A percentile compares a stretch with the other conserved stretches of the same genome.
phyloP scores from a whole-genome alignment of 768 basidiomycete species.

The Russula emetica region DNA sequence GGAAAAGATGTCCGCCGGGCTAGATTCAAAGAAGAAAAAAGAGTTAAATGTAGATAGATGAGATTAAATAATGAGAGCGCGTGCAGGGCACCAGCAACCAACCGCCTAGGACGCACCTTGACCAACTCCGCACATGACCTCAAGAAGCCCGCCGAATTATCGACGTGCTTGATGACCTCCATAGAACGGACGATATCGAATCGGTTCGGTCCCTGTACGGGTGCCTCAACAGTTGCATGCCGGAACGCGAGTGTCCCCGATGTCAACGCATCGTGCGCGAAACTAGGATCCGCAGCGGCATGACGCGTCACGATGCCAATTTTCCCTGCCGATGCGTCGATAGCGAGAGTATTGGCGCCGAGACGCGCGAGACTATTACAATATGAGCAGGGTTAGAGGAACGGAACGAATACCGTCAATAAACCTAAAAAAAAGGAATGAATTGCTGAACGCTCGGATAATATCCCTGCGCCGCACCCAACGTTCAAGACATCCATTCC shows the following conservation, averaged over 20 bases:
- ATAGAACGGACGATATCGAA: conserved; percentile 95
- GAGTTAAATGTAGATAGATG: too few relatives aligned
- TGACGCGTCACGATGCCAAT: conserved; percentile 81
- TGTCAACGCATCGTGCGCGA: conserved; percentile 35
- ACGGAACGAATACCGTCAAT: not conserved
- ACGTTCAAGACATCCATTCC: conserved; percentile 81
- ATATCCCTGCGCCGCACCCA: conserved; percentile 91
- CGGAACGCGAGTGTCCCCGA: conserved; percentile 45
- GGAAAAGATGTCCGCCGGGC: conserved; percentile 94
- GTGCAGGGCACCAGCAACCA: not conserved
- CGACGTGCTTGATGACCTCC: conserved; percentile 98
- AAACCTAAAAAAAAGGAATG: not conserved
- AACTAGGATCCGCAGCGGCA: conserved; percentile 67
- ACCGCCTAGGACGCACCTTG: conserved; percentile 57
- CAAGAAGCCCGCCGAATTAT: conserved; percentile 83
- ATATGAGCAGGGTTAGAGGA: too few relatives aligned
- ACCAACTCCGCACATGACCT: conserved; percentile 76
- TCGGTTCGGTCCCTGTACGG: conserved; percentile 57
- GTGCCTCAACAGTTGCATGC: conserved; percentile 68
- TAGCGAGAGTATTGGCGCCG: conserved; percentile 80
- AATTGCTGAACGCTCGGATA: conserved; percentile 58
- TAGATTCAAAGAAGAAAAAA: conserved; percentile 34
- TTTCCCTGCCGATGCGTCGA: conserved; percentile 88
- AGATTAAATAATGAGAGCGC: not conserved
- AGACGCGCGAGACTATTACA: conserved; percentile 69